Evolutionary conservation across 2,329 filamentous ascomycete genomes (phyloP), one percentile per base, ranked within the genome.

Genomic region (Macroventuria anomochaeta): DNA sequence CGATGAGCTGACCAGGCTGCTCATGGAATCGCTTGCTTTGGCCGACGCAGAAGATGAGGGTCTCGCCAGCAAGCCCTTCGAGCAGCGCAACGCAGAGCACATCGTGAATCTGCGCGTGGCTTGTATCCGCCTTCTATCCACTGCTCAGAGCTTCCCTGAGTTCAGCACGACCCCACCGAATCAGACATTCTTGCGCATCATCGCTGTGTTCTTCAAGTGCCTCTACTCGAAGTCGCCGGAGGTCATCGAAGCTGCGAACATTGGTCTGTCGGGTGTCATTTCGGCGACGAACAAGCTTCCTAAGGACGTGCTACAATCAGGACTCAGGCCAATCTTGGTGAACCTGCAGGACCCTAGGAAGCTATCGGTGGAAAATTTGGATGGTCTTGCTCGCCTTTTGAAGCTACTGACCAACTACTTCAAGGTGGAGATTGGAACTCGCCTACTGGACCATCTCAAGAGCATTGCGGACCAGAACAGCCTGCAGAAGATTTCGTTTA

Each of bases 401-500:
- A 93, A 95, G 59, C 81, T 99, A 2, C 80, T 99, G 15, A 99
- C 93, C 0, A 97, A 95, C 55, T 99, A 99, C 74, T 99, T 99
- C 77, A 99, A 99, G 76, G 93, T 97, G 0, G 95, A 99, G 72
- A 99, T 99, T 47, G 96, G 95, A 6, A 85, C 91, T 18, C 86
- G 95, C 20, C 78, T 99, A n/a, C 81, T 99, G 8, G 93, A 97
- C 60, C 95, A 99, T 67, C 89, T 97, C 76, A 93, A 93, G 70
- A 85, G 88, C 10, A 92, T 99, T 59, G 93, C 93, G 1, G 92
- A 97, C 53, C 84, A 90, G 2, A 83, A 81, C 44, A 83, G 86
- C 12, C 79, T 97, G 62, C 93, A 97, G 72, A 91, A 93, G 67
- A 90, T 95, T 1, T 97, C 93, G 0, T 99, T 99, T 74, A 93